These are phyloP conservation scores for Cercophora scortea DNA, from an alignment of 495 filamentous ascomycete species.

Conservation along the genomic window DNA sequence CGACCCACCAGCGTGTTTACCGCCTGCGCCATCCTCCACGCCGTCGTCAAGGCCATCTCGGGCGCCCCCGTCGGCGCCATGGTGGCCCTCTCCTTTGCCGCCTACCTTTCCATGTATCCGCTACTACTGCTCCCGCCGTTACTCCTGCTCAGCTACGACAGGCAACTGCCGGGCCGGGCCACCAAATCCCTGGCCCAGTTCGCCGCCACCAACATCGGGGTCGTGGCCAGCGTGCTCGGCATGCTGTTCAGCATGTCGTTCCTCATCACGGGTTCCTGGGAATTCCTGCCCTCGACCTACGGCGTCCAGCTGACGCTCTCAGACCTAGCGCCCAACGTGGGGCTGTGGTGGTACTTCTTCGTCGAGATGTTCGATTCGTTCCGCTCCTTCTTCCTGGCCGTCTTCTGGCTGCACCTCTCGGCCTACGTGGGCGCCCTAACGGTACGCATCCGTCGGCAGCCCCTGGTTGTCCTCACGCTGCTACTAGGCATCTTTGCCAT, in stretches of 20 bases:
- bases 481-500: slow-evolving; percentile 82
- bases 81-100: slow-evolving; percentile 75
- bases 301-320: slow-evolving; percentile 85
- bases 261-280: slow-evolving; percentile 71
- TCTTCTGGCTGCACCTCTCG: slow-evolving; percentile 93
- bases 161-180: slow-evolving; percentile 27
- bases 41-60: slow-evolving; percentile 72
- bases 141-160: slow-evolving; percentile 74
- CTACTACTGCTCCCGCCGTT: slow-evolving; percentile 78
- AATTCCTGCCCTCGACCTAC: slow-evolving; percentile 83
- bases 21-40: slow-evolving; percentile 77
- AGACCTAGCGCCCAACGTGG: slow-evolving; percentile 90
- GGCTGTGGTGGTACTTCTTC: slow-evolving; percentile 99
- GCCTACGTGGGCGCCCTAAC: slow-evolving; percentile 81
- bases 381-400: slow-evolving; percentile 90
- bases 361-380: slow-evolving; percentile 99
- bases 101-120: slow-evolving; percentile 90
- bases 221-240: slow-evolving; percentile 40
- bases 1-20: slow-evolving; percentile 88
- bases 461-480: slow-evolving; percentile 73
- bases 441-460: slow-evolving; percentile 71
- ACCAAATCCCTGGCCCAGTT: slow-evolving; percentile 36
- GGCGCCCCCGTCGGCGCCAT: slow-evolving; percentile 71
- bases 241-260: slow-evolving; percentile 62
- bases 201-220: slow-evolving; percentile 38